Evolutionary conservation across 495 filamentous ascomycete species (phyloP).

Genomic region (Penicillium ochrochloron): DNA sequence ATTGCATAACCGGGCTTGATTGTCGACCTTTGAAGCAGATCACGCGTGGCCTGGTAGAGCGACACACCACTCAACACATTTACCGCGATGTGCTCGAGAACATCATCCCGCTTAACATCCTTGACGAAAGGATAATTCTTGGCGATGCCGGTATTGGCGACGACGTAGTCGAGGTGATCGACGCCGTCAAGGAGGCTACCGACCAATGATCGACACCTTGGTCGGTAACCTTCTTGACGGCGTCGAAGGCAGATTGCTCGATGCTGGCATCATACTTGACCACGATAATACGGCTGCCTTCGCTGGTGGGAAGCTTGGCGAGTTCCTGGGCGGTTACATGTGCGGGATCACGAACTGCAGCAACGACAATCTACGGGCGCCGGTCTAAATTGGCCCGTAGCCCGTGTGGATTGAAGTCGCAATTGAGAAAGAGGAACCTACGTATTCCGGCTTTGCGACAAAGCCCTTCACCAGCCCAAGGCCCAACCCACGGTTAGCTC

Average conservation of each 20-base stretch:
- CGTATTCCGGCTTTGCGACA: conserved; percentile 32
- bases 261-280: conserved; percentile 48
- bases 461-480: conserved; percentile 7
- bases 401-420: background rate
- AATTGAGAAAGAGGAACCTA: conserved; percentile 20
- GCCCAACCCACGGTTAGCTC: conserved; percentile 56
- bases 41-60: conserved; percentile 46
- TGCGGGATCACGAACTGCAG: conserved; percentile 43
- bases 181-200: no score
- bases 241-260: conserved; percentile 26
- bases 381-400: conserved; percentile 2
- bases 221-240: conserved; percentile 26
- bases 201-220: conserved; percentile 39
- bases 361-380: conserved; percentile 51
- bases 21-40: conserved; percentile 37
- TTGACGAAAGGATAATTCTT: conserved; percentile 26
- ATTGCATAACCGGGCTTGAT: conserved; percentile 34
- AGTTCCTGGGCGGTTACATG: conserved; percentile 20
- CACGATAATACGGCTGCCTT: conserved; percentile 42
- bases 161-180: conserved; percentile 47
- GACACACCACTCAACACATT: conserved; percentile 42
- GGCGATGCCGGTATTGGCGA: conserved; percentile 56
- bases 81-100: conserved; percentile 42
- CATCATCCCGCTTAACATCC: conserved; percentile 30
- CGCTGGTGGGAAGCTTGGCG: conserved; percentile 28